phyloP scores from a whole-genome alignment of 192 early-diverging fungal species.

The Mortierella alpina region DNA sequence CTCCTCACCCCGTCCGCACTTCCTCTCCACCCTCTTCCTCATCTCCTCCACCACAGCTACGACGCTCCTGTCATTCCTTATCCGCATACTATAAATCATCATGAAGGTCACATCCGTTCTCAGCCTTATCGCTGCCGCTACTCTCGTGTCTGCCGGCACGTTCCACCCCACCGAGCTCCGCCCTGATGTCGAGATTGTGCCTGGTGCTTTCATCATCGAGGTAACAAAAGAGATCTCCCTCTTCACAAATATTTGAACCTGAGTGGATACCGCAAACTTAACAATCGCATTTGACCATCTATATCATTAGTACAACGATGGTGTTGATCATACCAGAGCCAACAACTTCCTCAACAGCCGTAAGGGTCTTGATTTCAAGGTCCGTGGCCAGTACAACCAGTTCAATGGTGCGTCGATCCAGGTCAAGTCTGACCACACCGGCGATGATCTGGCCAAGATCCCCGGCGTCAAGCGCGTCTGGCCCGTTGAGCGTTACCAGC shows the following conservation, averaged over 20 bases:
- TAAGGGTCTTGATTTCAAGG: conserved; percentile 19
- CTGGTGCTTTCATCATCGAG: conserved; percentile 38
- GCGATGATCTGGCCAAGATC: conserved; percentile 34
- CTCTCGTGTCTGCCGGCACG: conserved; percentile 41
- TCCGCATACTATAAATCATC: not conserved
- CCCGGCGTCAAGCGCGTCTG: conserved; percentile 55
- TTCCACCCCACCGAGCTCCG: conserved; percentile 6
- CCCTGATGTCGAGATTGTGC: conserved; percentile 3
- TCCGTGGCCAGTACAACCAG: conserved; percentile 50
- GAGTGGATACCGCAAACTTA: not conserved
- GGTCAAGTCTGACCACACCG: conserved; percentile 41
- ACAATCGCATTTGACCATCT: not conserved
- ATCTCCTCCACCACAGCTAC: conserved; percentile 3
- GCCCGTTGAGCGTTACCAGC: conserved; percentile 59
- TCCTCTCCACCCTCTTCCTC: not conserved
- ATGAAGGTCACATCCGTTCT: conserved; percentile 42
- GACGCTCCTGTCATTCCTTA: conserved; percentile 15
- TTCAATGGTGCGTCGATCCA: conserved; percentile 60
- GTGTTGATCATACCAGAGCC: conserved; percentile 13
- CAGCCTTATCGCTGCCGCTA: conserved; percentile 20
- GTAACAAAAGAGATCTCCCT: not conserved
- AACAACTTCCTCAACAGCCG: conserved; percentile 21
- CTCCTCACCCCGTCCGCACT: not conserved
- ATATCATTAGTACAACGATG: conserved; percentile 4
- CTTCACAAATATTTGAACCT: not conserved